phyloP scores from a whole-genome alignment of 371 early-diverging fungal genomes.

The Mucor saturninus region DNA sequence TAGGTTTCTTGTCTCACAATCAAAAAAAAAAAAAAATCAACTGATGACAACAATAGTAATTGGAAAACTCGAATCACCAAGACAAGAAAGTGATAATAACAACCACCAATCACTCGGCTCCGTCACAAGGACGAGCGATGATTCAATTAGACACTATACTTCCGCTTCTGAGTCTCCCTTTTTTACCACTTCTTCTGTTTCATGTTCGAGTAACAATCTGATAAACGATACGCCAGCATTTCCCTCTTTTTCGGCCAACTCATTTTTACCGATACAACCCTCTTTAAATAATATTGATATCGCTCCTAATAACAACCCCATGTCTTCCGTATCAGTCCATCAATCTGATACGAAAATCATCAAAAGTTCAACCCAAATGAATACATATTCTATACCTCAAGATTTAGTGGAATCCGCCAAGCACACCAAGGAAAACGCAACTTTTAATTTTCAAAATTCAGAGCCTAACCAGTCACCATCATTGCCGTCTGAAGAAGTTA shows the following conservation, averaged over 20 bases:
- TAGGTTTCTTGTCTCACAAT: conserved; percentile 6
- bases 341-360: too few relatives aligned
- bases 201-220: not conserved
- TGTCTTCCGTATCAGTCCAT: not conserved
- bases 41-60: conserved; percentile 4
- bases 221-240: not conserved
- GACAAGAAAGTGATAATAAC: not conserved
- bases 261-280: not conserved
- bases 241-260: conserved; percentile 1
- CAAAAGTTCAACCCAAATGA: too few relatives aligned
- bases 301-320: not conserved
- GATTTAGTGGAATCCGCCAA: too few relatives aligned
- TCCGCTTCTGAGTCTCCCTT: conserved; percentile 20
- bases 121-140: conserved; percentile 16
- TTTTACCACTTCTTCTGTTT: conserved; percentile 16
- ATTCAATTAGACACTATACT: conserved; percentile 10
- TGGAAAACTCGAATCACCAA: not conserved
- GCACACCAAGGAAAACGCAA: too few relatives aligned
- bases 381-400: too few relatives aligned
- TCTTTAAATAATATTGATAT: not conserved
- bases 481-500: not conserved
- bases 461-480: not conserved
- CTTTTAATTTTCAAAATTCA: too few relatives aligned
- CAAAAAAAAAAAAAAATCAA: conserved; percentile 1
- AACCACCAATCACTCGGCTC: conserved; percentile 4